These are phyloP conservation scores for Poa annua DNA, from an alignment of 176 grass and related monocot genomes.

Conservation along the genomic window DNA sequence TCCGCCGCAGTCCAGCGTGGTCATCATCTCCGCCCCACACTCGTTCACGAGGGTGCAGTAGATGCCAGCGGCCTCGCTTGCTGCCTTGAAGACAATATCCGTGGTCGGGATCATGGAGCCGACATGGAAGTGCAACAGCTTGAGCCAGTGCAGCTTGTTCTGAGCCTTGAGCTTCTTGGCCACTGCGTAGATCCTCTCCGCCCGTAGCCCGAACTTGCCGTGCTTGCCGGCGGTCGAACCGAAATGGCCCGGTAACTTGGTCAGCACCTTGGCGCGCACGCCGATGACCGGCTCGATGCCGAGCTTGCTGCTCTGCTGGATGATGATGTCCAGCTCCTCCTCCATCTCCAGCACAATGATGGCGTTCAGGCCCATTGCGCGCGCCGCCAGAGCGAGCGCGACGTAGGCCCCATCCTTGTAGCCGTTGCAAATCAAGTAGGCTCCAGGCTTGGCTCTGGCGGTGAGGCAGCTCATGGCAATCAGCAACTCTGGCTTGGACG, in stretches of 20 bases:
- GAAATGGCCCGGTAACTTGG: slow-evolving; percentile 25
- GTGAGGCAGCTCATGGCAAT: slow-evolving; percentile 35
- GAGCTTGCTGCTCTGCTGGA: slow-evolving; percentile 1
- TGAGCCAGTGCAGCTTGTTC: slow-evolving; percentile 28
- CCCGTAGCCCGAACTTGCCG: slow-evolving; percentile 38
- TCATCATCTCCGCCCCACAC: slow-evolving; percentile 10
- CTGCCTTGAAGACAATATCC: not conserved
- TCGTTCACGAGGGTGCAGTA: slow-evolving; percentile 10
- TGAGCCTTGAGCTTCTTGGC: not conserved
- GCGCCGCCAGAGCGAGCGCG: slow-evolving; percentile 24
- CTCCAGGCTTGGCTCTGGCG: not conserved
- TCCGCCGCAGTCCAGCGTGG: slow-evolving; percentile 35
- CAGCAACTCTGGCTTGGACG: slow-evolving; percentile 39
- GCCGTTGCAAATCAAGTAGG: slow-evolving; percentile 37
- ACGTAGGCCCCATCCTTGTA: slow-evolving; percentile 45
- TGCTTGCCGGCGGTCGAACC: slow-evolving; percentile 29
- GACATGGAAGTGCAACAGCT: slow-evolving; percentile 44
- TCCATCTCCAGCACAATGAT: slow-evolving; percentile 44
- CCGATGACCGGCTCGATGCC: slow-evolving; percentile 7
- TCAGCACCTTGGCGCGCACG: slow-evolving; percentile 24
- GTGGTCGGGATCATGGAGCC: slow-evolving; percentile 44
- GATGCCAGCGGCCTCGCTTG: slow-evolving; percentile 18
- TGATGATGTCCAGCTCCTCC: slow-evolving; percentile 41
- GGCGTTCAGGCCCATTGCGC: slow-evolving; percentile 16
- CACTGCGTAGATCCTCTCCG: slow-evolving; percentile 22